Percentiles rank a stretch among this genome's conserved stretches.
Conservation (phyloP, 2,329 filamentous ascomycete genomes). For the Pseudodiploospora longispora region DNA sequence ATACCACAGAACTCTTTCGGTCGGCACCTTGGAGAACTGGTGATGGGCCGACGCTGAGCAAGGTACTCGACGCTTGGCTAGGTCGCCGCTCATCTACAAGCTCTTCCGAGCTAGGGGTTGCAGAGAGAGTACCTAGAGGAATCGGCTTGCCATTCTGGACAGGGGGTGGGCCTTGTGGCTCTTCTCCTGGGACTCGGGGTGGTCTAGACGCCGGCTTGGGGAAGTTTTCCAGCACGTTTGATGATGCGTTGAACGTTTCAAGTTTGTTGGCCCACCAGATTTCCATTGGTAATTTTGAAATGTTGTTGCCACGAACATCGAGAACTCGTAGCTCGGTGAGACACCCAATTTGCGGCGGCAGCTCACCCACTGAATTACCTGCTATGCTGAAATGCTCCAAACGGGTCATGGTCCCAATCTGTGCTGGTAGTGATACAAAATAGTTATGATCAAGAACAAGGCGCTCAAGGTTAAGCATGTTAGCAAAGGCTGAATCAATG, state of each 20-base stretch:
- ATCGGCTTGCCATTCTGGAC: constrained; percentile 33
- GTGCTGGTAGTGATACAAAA: constrained; percentile 78
- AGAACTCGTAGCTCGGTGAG: constrained; percentile 76
- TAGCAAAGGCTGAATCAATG: constrained; percentile 81
- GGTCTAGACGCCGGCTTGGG: constrained; percentile 74
- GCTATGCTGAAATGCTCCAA: constrained; percentile 92
- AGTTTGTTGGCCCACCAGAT: constrained; percentile 92
- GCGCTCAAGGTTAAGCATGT: constrained; percentile 79
- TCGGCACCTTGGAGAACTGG: constrained; percentile 52
- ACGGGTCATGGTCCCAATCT: constrained; percentile 74
- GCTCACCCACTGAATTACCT: constrained; percentile 75
- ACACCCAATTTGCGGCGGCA: constrained; percentile 83
- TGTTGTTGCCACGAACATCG: constrained; percentile 88
- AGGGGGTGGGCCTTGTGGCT: constrained; percentile 25
- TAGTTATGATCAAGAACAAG: constrained; percentile 92
- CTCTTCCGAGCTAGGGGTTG: constrained; percentile 71
- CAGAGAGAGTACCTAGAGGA: constrained; percentile 36
- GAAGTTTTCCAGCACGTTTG: constrained; percentile 84
- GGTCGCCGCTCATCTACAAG: constrained; percentile 62
- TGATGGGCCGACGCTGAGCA: constrained; percentile 68
- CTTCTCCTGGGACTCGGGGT: constrained; percentile 51
- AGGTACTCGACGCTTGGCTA: constrained; percentile 73
- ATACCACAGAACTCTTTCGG: constrained; percentile 79
- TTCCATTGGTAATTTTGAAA: constrained; percentile 79
- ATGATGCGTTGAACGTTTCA: constrained; percentile 89